phyloP scores from a whole-genome alignment of 345 rosid genomes.

The Erucastrum elatum region DNA sequence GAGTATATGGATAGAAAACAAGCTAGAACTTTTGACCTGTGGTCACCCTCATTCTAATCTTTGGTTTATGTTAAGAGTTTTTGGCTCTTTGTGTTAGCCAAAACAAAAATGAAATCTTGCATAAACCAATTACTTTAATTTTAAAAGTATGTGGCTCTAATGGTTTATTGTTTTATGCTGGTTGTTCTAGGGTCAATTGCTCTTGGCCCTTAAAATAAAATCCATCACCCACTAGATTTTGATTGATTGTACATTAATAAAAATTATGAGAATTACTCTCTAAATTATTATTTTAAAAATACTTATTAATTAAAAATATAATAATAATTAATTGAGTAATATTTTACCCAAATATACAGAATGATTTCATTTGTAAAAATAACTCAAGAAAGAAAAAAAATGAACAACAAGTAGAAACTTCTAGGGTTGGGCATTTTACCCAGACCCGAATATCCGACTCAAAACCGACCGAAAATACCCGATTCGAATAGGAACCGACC shows the following conservation, averaged over 20 bases:
- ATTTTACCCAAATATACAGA: too few species aligned
- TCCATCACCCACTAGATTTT: constrained; percentile 23
- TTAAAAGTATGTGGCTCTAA: constrained; percentile 37
- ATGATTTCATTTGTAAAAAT: too few species aligned
- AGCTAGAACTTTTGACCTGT: constrained; percentile 28
- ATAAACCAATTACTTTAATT: constrained; percentile 22
- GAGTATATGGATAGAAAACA: neutral
- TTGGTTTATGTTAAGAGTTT: constrained; percentile 36
- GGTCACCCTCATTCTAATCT: constrained; percentile 27
- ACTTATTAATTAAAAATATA: too few species aligned
- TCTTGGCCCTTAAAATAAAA: neutral
- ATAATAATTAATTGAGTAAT: too few species aligned
- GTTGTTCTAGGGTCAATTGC: constrained; percentile 29
- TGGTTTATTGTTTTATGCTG: constrained; percentile 16
- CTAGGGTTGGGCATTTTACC: too few species aligned
- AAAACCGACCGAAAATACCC: too few species aligned
- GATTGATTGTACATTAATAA: constrained; percentile 17
- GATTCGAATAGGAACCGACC: too few species aligned
- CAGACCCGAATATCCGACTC: too few species aligned
- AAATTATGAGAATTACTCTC: neutral
- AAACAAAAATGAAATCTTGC: constrained; percentile 25
- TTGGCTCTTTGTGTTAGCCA: constrained; percentile 27
- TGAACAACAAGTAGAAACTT: neutral
- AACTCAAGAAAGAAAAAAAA: neutral
- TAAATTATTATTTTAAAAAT: too few species aligned